Conservation (phyloP, 148 eudicot genomes). For the Fallopia convolvulus region DNA sequence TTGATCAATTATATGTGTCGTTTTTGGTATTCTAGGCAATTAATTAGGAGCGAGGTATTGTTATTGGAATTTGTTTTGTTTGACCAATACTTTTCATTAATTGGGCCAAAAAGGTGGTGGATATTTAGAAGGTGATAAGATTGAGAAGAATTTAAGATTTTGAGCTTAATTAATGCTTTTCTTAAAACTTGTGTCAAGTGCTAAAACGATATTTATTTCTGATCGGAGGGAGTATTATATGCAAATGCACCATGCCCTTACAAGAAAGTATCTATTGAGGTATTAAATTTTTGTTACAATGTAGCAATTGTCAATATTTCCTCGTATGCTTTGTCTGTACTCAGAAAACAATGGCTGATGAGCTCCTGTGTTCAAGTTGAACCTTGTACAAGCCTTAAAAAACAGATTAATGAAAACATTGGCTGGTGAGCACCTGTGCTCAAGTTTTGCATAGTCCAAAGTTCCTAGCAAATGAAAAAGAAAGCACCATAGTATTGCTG, state of each 20-base stretch:
- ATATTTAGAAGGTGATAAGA: too few relatives aligned
- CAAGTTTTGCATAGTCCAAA: neutral
- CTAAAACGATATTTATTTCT: too few relatives aligned
- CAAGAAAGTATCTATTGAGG: neutral
- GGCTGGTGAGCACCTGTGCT: neutral
- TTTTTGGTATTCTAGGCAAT: too few relatives aligned
- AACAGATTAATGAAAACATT: neutral
- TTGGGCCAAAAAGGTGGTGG: too few relatives aligned
- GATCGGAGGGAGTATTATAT: neutral
- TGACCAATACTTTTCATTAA: too few relatives aligned
- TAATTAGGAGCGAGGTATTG: too few relatives aligned
- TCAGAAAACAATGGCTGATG: neutral
- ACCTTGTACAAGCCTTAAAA: neutral
- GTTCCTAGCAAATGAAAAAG: neutral
- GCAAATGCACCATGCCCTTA: neutral
- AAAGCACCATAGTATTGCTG: neutral
- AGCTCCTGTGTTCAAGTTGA: neutral
- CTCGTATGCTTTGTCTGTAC: neutral
- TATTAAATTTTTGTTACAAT: neutral
- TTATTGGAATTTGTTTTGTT: too few relatives aligned
- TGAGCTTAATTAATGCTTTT: too few relatives aligned
- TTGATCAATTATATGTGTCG: too few relatives aligned
- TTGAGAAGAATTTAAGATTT: too few relatives aligned
- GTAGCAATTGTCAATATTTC: neutral
- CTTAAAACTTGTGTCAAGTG: too few relatives aligned